Base-by-base conservation (phyloP, 257 asterid species). In the Perilla frutescens region DNA sequence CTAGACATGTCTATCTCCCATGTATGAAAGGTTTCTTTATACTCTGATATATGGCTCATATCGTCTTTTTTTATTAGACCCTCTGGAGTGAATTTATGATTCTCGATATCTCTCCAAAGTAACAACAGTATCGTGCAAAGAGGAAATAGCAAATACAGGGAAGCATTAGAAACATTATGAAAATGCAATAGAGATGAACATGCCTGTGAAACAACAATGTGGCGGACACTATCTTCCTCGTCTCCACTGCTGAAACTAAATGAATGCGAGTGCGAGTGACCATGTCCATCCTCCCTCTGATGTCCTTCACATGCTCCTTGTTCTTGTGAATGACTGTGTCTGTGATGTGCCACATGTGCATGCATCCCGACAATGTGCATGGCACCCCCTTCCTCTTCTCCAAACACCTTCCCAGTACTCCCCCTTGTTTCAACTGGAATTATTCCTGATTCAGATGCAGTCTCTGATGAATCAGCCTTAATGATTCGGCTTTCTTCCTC, bases 291-390 rank as follows among this genome's bases (percentile, higher is more conserved):
- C 75, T 76, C 88, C 10, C 29, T 71, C 8, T 6, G 34, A 7
- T 53, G 76, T 49, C 95, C 85, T 43, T 80, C 55, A 44, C 88
- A 84, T 0, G 71, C 81, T 8, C 91, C 97, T 5, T 79, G 80
- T 62, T 81, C 97, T 65, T 86, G 93, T 0, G 90, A 55, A 62
- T 91, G 97, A 77, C 77, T 88, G 67, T 94, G 97, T 8, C 96
- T 73, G 63, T 94, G 97, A 75, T 91, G 96, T 12, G 97, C 97
- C 1, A 87, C 92, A 8, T 91, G 99, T 0, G 96, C 97, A 68
- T 88, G 96, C 85, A 90, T 90, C 74, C 97, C 97, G 0, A 94
- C 97, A 36, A 94, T 91, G 70, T 91, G 99, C 87, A 94, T 94
- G 1, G 84, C 86, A 48, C 96, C 99, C 11, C 91, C 87, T 62